Conservation (phyloP, 2,329 filamentous ascomycete species). For the Phialocephala subalpina region DNA sequence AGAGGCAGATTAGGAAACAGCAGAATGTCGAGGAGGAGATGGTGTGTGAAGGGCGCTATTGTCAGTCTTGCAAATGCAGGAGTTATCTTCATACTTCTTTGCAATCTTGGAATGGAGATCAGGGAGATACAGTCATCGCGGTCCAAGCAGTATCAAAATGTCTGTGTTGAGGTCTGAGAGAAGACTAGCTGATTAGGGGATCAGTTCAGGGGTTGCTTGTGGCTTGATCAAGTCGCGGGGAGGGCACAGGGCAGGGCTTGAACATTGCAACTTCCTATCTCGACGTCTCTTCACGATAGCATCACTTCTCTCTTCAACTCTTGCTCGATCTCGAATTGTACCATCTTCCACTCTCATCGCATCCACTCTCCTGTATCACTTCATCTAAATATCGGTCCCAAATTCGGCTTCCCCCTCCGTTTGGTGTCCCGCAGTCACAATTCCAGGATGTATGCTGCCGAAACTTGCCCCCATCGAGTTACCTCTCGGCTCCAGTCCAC, state of each 20-base stretch:
- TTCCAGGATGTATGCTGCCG: background rate
- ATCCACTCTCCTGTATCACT: background rate
- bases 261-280: background rate
- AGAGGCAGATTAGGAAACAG: conserved; percentile 1
- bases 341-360: background rate
- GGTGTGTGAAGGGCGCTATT: background rate
- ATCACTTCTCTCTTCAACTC: too few relatives aligned
- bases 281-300: background rate
- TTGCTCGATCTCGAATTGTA: background rate
- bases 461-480: background rate
- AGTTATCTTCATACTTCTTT: background rate
- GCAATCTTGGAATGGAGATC: background rate
- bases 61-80: background rate
- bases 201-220: background rate
- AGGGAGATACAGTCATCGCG: background rate
- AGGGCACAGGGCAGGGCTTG: background rate
- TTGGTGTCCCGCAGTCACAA: background rate
- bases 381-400: background rate
- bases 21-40: background rate
- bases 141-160: background rate
- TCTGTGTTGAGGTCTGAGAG: background rate
- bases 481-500: background rate
- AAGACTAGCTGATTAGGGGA: background rate
- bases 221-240: background rate
- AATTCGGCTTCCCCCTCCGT: conserved; percentile 1